Evolutionary conservation across 2,329 filamentous ascomycete genomes (phyloP), one percentile per base, ranked within the genome.

Genomic region (Dichotomopilus funicola): DNA sequence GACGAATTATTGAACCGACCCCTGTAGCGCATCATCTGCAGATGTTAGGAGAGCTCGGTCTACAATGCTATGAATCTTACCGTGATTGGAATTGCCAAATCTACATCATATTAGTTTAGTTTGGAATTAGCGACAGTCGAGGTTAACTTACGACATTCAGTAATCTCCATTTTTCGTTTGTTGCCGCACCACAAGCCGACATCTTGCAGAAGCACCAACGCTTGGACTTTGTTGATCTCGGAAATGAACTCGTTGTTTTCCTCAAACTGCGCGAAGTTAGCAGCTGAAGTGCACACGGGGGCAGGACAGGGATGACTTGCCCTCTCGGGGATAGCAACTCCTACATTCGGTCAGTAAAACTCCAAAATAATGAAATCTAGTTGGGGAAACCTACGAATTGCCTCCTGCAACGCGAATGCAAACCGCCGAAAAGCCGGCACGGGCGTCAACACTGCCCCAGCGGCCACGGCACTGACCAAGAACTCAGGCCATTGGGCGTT

Each of bases 351-450:
- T 51, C 9, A 51, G 49, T 31, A 12, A 51, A 12, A 9, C 5
- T 6, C 9, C 13, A 10, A 11, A 8, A 27, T 3, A 8, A 2
- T n/a, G 31, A 3, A 44, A 4, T 13, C 4, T 9, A 27, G 11
- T 12, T 42, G 40, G 5, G 40, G 31, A 36, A 9, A 70, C 67
- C 66, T 60, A 71, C 77, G 74, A 51, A 80, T 73, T 57, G 77
- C 75, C 61, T 81, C 78, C 62, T 79, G 76, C 4, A 81, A 65
- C 9, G 78, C 77, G 60, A 77, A 77, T 1, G 83, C 84, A 52
- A 87, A 81, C 62, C 81, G 84, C 33, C 80, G 76, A 40, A 87
- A 71, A 0, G 82, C 75, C 7, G 74, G 71, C 48, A 83, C 76
- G 0, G 82, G 78, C 2, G 81, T 81, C 45, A 80, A 69, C 0